Evolutionary conservation across 345 rosid genomes (phyloP), one percentile per base, ranked within the genome.

Genomic region (Euphorbia tirucalli): DNA sequence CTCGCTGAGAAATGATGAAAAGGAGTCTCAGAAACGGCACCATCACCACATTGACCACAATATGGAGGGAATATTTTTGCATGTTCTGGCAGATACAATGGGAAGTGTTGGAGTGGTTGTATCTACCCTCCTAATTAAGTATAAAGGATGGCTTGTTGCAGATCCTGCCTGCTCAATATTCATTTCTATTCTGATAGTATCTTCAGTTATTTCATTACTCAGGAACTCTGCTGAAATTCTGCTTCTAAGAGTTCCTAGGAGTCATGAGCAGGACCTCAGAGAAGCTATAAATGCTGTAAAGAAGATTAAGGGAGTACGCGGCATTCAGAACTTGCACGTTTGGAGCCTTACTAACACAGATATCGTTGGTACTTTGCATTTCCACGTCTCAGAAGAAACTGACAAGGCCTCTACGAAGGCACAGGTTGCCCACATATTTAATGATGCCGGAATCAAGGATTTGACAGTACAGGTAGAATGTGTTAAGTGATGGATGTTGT

Each of bases 151-250:
- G 98, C 89, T 92, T 71, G 90, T 90, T 73, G 96, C 98, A 35
- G 98, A 94, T 85, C 98, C 98, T 68, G 96, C 97, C 5, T 85
- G 95, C 80, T 94, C 98, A 63, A 94, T 94, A 75, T 94, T 94
- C 74, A 94, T 94, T 61, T 92, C 98, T 7, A 71, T 87, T 75
- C 74, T 94, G 68, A 94, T 94, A 65, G 83, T 94, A 14, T 78
- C 90, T 15, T 94, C 98, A n/a, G 98, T 94, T 68, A 87, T 94
- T 74, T 96, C 97, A 4, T 82, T 92, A 43, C 96, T 94, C 32
- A 85, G 96, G 71, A 94, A 94, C 85, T 87, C 98, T 49, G 96
- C 98, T 11, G 97, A 89, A 82, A 71, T 92, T 79, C 73, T 94
- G 74, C 91, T 94, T 61, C 98, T 90, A 70, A 80, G 98, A 80